A percentile compares a stretch with the other conserved stretches of the same genome.
These are phyloP conservation scores for Hyaloscypha hepaticicola DNA, from an alignment of 495 filamentous ascomycete genomes.

Conservation along the genomic window DNA sequence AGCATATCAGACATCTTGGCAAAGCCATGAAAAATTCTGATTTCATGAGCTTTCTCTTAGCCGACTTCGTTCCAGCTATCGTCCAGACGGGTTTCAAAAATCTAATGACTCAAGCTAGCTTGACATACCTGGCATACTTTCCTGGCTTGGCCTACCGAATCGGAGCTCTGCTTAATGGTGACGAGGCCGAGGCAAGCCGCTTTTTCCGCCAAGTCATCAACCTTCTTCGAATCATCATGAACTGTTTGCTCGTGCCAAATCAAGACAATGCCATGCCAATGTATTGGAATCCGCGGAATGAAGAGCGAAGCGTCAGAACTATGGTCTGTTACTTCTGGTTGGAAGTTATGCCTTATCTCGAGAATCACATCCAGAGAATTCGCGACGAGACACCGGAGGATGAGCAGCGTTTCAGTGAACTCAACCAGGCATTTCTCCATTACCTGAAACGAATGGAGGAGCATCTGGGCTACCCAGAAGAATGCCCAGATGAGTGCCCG, in stretches of 20 bases:
- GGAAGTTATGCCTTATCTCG: neutral
- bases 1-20: conserved; percentile 41
- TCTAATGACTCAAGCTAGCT: conserved; percentile 2
- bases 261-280: neutral
- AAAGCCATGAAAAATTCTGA: conserved; percentile 41
- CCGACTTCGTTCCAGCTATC: conserved; percentile 23
- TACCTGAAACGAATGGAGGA: neutral
- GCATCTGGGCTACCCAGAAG: neutral
- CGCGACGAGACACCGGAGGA: neutral
- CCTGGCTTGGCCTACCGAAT: conserved; percentile 7
- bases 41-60: conserved; percentile 41
- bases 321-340: neutral
- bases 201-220: conserved; percentile 15
- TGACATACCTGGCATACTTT: conserved; percentile 16
- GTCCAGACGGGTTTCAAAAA: conserved; percentile 18
- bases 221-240: conserved; percentile 23
- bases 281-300: neutral
- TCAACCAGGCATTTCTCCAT: neutral
- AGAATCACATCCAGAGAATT: neutral
- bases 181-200: neutral
- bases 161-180: neutral
- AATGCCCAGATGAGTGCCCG: neutral
- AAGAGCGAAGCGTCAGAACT: neutral
- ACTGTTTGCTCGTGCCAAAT: conserved; percentile 10
- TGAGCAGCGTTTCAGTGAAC: neutral